Percentiles rank a stretch among this genome's conserved stretches.
phyloP scores from a whole-genome alignment of 768 basidiomycete genomes.

The Tylopilus intermedius region DNA sequence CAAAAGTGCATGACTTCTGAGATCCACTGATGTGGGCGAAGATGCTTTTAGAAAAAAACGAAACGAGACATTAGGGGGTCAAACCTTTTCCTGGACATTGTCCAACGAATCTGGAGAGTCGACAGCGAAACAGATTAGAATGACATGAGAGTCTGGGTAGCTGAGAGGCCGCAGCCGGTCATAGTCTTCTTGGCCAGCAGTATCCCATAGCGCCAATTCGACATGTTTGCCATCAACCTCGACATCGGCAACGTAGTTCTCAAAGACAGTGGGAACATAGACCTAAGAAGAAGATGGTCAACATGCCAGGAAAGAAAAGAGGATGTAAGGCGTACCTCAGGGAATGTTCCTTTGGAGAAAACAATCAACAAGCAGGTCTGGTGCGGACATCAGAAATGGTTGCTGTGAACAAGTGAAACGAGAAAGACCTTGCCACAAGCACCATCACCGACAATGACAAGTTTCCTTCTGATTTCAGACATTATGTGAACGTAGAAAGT shows the following conservation, averaged over 20 bases:
- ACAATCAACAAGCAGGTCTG: conserved; percentile 93
- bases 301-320: not conserved
- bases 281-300: conserved; percentile 50
- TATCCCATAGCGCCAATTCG: conserved; percentile 99
- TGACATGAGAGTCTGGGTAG: conserved; percentile 99
- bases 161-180: conserved; percentile 96
- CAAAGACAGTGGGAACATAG: conserved; percentile 98
- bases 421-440: conserved; percentile 82
- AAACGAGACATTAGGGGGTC: conserved; percentile 24
- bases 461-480: conserved; percentile 98
- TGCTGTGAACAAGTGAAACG: conserved; percentile 2
- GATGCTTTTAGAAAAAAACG: conserved; percentile 5
- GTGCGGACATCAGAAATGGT: conserved; percentile 17
- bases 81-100: conserved; percentile 99
- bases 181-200: conserved; percentile 98
- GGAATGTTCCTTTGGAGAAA: conserved; percentile 95
- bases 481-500: conserved; percentile 47
- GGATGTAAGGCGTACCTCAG: conserved; percentile 56
- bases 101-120: conserved; percentile 97
- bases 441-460: conserved; percentile 98
- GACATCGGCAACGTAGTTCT: conserved; percentile 99
- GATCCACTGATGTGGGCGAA: conserved; percentile 69
- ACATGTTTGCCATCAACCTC: conserved; percentile 98
- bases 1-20: conserved; percentile 99
- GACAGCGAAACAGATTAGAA: conserved; percentile 97